These are phyloP conservation scores for Lenwebbia sp. DNA, from an alignment of 345 rosid species.

Conservation along the genomic window DNA sequence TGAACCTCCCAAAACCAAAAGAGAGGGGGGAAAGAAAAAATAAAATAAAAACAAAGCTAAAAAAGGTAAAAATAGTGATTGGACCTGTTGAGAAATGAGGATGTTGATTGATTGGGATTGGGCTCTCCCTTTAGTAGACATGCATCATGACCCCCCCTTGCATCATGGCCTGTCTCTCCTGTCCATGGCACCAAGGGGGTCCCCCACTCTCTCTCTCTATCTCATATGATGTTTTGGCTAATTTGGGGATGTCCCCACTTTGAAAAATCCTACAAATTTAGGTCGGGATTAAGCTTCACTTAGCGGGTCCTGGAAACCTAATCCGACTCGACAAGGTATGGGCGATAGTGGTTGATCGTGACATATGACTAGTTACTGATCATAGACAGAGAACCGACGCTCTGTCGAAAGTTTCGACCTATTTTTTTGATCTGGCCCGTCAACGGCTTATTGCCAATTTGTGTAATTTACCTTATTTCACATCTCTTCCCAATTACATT, in stretches of 20 bases:
- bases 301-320: neutral
- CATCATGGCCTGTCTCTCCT: slow-evolving; percentile 5
- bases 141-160: slow-evolving; percentile 5
- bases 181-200: neutral
- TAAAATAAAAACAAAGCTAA: neutral
- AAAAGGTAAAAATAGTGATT: neutral
- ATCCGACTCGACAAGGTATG: neutral
- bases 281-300: neutral
- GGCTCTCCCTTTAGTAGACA: slow-evolving; percentile 4
- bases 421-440: neutral
- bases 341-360: neutral
- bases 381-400: neutral
- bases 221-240: neutral
- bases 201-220: neutral
- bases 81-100: neutral
- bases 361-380: neutral
- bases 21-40: neutral
- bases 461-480: neutral
- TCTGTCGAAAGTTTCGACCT: rapidly evolving
- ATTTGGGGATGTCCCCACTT: neutral
- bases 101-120: slow-evolving; percentile 5
- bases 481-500: neutral
- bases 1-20: neutral
- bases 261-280: neutral
- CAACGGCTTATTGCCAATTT: neutral